Base-by-base conservation (phyloP, 192 early-diverging fungal genomes). In the Rhizophagus clarus region DNA sequence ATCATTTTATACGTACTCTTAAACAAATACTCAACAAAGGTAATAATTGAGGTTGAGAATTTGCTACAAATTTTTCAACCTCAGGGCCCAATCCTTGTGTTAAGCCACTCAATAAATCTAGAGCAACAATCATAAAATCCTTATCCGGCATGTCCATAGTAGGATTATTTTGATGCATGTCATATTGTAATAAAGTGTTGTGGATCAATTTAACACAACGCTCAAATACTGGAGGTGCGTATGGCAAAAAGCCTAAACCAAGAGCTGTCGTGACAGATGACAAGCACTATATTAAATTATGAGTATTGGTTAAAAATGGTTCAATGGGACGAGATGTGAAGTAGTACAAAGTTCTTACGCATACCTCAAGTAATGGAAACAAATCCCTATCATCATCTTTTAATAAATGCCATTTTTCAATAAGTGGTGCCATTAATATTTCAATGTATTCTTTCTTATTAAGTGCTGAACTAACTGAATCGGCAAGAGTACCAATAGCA, bases 401-500 rank as follows among this genome's bases (percentile, higher is more conserved):
- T 51, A 97, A 85, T 29, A 85, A 82, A 61, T 93, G 84, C 96
- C 96, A 99, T 83, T 95, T 95, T 77, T 90, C 88, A 60, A 96
- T 86, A 69, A 99, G 89, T 31, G 95, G 93, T 4, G 91, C 90
- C 94, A 99, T 95, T 79, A 98, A 86, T 26, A 94, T 77, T 56
- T 96, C 88, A 56, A 97, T 94, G 80, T 90, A 96, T 63, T 92
- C 84, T 70, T 91, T 93, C 71, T 92, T 91, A 86, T 92, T 94
- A 56, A 99, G 91, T 69, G 92, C 93, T 24, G 83, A 74, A 1
- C 94, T 95, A 20, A 98, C 96, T 14, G 94, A 89, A 80, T 99
- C 97, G 20, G 97, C 97, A 60, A 99, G 88, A n/a, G 97, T 99
- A 49, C 96, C 97, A 17, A 99, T 90, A 2, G 96, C 97, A 79